phyloP scores from a whole-genome alignment of 2,329 filamentous ascomycete genomes.

The Torrubiella hemipterigena region DNA sequence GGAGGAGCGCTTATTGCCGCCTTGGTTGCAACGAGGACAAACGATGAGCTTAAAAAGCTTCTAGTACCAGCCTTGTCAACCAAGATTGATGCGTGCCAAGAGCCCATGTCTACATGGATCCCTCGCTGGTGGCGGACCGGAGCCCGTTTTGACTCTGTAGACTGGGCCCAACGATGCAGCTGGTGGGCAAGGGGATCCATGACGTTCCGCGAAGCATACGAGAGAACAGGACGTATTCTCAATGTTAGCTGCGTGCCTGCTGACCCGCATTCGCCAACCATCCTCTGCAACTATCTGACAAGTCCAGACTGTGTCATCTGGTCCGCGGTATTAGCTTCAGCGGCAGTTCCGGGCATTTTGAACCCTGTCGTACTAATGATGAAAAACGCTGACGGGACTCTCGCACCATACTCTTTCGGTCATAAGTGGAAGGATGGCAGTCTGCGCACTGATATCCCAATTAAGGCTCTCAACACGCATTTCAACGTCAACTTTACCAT shows the following conservation, averaged over 20 bases:
- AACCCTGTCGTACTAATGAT: slow-evolving; percentile 92
- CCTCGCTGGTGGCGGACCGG: slow-evolving; percentile 85
- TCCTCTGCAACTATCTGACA: slow-evolving; percentile 90
- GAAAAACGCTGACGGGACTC: slow-evolving; percentile 63
- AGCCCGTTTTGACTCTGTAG: slow-evolving; percentile 83
- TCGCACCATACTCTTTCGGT: slow-evolving; percentile 88
- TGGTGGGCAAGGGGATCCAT: slow-evolving; percentile 90
- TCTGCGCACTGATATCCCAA: slow-evolving; percentile 84
- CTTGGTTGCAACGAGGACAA: slow-evolving; percentile 76
- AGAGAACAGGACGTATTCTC: slow-evolving; percentile 83
- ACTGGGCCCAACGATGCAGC: slow-evolving; percentile 73
- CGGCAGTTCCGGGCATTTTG: slow-evolving; percentile 88
- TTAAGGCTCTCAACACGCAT: slow-evolving; percentile 86
- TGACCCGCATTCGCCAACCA: slow-evolving; percentile 84
- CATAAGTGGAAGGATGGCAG: slow-evolving; percentile 99
- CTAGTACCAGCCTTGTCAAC: slow-evolving; percentile 78
- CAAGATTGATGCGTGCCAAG: slow-evolving; percentile 75
- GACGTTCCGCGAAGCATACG: slow-evolving; percentile 91
- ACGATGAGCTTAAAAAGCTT: slow-evolving; percentile 77
- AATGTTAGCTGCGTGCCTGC: slow-evolving; percentile 95
- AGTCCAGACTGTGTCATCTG: slow-evolving; percentile 96
- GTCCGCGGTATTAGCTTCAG: slow-evolving; percentile 90
- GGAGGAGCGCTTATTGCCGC: slow-evolving; percentile 85
- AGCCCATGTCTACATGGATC: slow-evolving; percentile 64
- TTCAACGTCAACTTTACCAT: slow-evolving; percentile 99